These are phyloP conservation scores for Backusella liffmaniae DNA, from an alignment of 192 early-diverging fungal species.

Conservation along the genomic window DNA sequence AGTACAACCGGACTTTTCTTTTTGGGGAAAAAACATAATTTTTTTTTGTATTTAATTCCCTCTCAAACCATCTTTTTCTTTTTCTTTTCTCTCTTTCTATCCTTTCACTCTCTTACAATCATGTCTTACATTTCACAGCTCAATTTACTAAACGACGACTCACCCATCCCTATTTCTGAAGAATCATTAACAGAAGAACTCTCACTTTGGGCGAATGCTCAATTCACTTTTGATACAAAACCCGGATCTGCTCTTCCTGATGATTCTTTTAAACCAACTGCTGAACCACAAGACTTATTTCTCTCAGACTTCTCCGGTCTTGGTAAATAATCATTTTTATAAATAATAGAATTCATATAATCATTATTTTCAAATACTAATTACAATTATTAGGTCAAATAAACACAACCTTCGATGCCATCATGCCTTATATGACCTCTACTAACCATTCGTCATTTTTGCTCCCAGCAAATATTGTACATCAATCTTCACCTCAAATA, in stretches of 20 bases:
- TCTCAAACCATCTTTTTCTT: neutral
- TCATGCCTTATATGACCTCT: conserved; percentile 8
- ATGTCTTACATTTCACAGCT: conserved; percentile 35
- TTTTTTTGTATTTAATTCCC: conserved; percentile 3
- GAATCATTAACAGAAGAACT: conserved; percentile 69
- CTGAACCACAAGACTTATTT: neutral
- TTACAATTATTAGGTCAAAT: neutral
- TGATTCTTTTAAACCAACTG: conserved; percentile 16
- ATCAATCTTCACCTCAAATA: neutral
- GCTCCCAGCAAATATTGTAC: neutral
- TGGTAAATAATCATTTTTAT: neutral
- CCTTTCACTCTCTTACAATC: neutral
- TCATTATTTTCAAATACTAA: neutral
- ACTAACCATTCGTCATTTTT: neutral
- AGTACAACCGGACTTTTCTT: neutral
- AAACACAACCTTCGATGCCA: neutral
- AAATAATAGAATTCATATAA: neutral
- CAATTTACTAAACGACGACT: conserved; percentile 27
- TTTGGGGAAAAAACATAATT: neutral
- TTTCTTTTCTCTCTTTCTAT: neutral
- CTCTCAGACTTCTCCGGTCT: neutral
- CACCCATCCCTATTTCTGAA: conserved; percentile 40
- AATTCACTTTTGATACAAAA: conserved; percentile 67
- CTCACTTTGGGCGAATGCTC: conserved; percentile 68
- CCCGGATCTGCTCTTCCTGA: conserved; percentile 47